A percentile compares a stretch with the other conserved stretches of the same genome.
These are phyloP conservation scores for Neofusicoccum sp. DNA, from an alignment of 2,329 filamentous ascomycete genomes.

Conservation along the genomic window DNA sequence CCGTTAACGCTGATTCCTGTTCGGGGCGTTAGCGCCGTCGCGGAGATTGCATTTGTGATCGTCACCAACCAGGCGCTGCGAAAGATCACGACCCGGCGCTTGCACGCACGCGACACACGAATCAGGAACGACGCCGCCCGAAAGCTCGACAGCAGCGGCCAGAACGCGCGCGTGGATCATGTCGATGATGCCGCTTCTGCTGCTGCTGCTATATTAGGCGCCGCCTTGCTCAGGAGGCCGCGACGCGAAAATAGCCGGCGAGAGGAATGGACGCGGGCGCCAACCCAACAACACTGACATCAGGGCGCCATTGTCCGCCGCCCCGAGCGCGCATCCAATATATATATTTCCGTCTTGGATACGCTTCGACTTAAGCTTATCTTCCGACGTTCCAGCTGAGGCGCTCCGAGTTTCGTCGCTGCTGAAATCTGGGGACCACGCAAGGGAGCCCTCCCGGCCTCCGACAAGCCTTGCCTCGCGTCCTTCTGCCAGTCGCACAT, in stretches of 20 bases:
- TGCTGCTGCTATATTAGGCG: slow-evolving; percentile 8
- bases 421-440: slow-evolving; percentile 6
- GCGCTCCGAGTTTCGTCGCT: slow-evolving; percentile 5
- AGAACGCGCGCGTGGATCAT: slow-evolving; percentile 13
- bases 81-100: slow-evolving; percentile 1
- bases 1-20: not conserved
- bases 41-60: slow-evolving; percentile 17
- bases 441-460: slow-evolving; percentile 3
- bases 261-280: too few species aligned
- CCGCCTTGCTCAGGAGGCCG: not conserved
- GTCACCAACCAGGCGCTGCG: slow-evolving; percentile 3
- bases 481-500: slow-evolving; percentile 1
- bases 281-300: not conserved
- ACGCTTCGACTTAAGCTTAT: slow-evolving; percentile 7
- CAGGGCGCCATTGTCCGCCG: not conserved
- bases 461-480: not conserved
- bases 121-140: not conserved
- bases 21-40: slow-evolving; percentile 16
- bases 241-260: not conserved
- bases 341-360: not conserved
- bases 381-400: not conserved
- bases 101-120: slow-evolving; percentile 3
- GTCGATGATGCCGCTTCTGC: not conserved
- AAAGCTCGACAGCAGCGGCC: slow-evolving; percentile 1
- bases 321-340: not conserved